These are phyloP conservation scores for Arbutus unedo DNA, from an alignment of 148 eudicot genomes.

Conservation along the genomic window DNA sequence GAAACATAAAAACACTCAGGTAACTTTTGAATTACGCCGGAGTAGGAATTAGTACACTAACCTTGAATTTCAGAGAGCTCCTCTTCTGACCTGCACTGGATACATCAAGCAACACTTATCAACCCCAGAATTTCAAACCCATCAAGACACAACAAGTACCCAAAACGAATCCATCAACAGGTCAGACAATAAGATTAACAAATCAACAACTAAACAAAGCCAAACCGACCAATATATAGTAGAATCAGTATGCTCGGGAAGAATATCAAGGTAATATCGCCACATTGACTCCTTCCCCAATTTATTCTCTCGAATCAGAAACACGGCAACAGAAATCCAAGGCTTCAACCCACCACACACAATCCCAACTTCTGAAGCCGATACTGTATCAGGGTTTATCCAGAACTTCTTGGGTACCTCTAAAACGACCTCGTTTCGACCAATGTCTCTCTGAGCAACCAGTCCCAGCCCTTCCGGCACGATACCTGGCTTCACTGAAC, in stretches of 20 bases:
- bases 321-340: constrained; percentile 84
- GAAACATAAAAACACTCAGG: neutral
- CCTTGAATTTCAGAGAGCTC: constrained; percentile 93
- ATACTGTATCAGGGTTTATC: constrained; percentile 75
- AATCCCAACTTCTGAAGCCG: constrained; percentile 66
- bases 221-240: constrained; percentile 87
- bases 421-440: constrained; percentile 77
- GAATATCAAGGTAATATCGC: constrained; percentile 60
- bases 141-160: neutral
- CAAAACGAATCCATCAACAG: neutral
- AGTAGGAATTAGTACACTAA: constrained; percentile 24
- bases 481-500: constrained; percentile 59
- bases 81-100: constrained; percentile 97
- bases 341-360: constrained; percentile 81
- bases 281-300: constrained; percentile 47
- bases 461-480: constrained; percentile 82
- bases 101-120: constrained; percentile 41
- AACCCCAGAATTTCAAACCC: constrained; percentile 15
- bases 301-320: constrained; percentile 70
- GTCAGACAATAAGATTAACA: neutral
- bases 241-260: constrained; percentile 76
- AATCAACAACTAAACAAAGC: neutral
- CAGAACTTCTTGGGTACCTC: constrained; percentile 83
- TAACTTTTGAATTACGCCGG: neutral
- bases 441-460: constrained; percentile 67